Evolutionary conservation across 2,329 filamentous ascomycete genomes (phyloP).

Genomic region (Neonectria magnoliae): DNA sequence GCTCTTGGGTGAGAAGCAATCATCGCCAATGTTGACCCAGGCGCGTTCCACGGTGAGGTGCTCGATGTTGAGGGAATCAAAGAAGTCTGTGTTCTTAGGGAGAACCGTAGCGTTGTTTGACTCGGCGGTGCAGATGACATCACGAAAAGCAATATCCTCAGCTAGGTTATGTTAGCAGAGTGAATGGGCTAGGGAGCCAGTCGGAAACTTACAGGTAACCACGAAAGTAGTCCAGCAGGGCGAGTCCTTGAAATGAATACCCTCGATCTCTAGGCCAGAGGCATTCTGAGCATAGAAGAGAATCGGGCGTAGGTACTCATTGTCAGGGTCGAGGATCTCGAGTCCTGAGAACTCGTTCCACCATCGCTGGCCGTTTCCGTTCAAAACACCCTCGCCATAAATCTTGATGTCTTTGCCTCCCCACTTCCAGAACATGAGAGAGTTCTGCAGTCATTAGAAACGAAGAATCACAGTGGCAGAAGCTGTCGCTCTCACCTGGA

Average conservation of each 20-base stretch:
- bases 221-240: conserved; percentile 41
- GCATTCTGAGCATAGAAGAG: conserved; percentile 41
- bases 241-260: conserved; percentile 40
- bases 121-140: conserved; percentile 39
- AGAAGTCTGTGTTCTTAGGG: conserved; percentile 42
- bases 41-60: conserved; percentile 33
- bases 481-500: too few relatives aligned
- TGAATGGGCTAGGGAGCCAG: rapidly evolving
- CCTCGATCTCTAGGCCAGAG: conserved; percentile 34
- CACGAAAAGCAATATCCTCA: conserved; percentile 36
- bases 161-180: conserved; percentile 14
- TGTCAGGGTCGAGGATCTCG: conserved; percentile 35
- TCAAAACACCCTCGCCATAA: conserved; percentile 37
- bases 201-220: conserved; percentile 33
- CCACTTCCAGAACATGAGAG: conserved; percentile 40
- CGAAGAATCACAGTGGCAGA: too few relatives aligned
- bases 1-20: conserved; percentile 41
- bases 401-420: conserved; percentile 37
- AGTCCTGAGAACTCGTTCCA: conserved; percentile 40
- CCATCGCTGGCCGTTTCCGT: conserved; percentile 39
- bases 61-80: conserved; percentile 37
- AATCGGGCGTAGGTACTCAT: conserved; percentile 36
- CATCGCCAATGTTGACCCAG: conserved; percentile 40
- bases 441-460: conserved; percentile 29
- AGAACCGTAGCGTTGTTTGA: conserved; percentile 36